Evolutionary conservation across 176 grass and related monocot species (phyloP), one percentile per base, ranked within the genome.

Genomic region (Zoysia japonica): DNA sequence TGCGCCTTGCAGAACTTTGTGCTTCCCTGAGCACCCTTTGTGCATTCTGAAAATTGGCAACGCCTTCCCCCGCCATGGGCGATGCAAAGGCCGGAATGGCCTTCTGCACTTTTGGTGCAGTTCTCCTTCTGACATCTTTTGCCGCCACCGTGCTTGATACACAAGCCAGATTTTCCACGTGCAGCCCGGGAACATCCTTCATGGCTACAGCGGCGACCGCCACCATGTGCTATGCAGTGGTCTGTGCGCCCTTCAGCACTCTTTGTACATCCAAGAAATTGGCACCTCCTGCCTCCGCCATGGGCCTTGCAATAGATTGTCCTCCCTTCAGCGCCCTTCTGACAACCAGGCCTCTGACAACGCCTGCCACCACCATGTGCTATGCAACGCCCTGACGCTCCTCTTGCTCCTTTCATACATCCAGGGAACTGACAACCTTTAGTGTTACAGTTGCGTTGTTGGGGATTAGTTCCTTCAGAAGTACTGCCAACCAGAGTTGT

Each of bases 301-400:
- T 96, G 96, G 47, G 88, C 92, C 81, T 99, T 99, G 84, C 96
- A 99, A 85, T 85, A 99, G 69, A 99, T 95, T 5, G 96, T 99
- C 71, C 75, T 93, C 46, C 96, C 96, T 75, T 99, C 92, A 55
- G 96, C 96, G 13, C 96, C 92, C 81, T 95, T 99, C n/a, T 89
- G 88, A 81, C 92, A 99, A 48, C 92, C 88, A 79, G 59, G 17
- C 69, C 87, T 92, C 60, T 93, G 88, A 79, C 96, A 99, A 57
- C 92, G 72, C 46, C 79, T 78, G 47, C 96, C 96, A 17, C 96
- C 96, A 19, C 96, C 96, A 87, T 99, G 96, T 72, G 90, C 92
- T 85, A 99, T 96, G 82, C 96, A 99, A 66, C 59, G 75, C 42
- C 92, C 92, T n/a, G 96, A 93, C 20, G 92, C 83, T 51, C 96